Evolutionary conservation across 225 moss, liverwort and hornwort species (phyloP).

Genomic region (Rhytidiadelphus loreus): DNA sequence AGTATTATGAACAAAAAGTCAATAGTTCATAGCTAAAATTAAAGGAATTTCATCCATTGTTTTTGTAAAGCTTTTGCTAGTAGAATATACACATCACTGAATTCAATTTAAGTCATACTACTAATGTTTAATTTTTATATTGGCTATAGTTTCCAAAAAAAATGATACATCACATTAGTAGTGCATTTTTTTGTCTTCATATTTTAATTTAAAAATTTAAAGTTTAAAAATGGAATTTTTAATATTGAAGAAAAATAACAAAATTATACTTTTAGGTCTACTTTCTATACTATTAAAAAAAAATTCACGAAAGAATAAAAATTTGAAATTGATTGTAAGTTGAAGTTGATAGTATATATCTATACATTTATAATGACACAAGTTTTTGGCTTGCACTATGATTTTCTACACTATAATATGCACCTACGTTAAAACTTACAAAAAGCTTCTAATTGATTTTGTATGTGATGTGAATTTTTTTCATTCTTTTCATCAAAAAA

Average conservation of each 20-base stretch:
- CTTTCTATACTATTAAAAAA: fast-evolving
- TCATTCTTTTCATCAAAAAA: background rate
- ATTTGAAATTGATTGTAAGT: background rate
- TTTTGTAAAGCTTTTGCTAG: background rate
- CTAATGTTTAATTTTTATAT: too few species aligned
- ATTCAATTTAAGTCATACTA: background rate
- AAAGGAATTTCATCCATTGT: background rate
- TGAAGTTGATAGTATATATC: too few species aligned
- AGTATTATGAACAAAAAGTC: background rate
- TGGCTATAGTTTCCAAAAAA: background rate
- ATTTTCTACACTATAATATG: background rate
- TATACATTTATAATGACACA: background rate
- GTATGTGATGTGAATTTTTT: background rate
- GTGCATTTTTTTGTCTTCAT: background rate
- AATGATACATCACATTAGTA: background rate
- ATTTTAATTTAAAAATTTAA: too few species aligned
- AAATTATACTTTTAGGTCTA: background rate
- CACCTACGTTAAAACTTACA: fast-evolving
- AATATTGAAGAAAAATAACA: background rate
- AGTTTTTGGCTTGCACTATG: background rate
- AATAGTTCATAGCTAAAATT: background rate
- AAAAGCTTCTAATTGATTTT: background rate
- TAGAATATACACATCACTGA: background rate
- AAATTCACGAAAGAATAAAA: background rate
- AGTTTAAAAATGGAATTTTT: background rate